Evolutionary conservation across 805 yeast genomes (phyloP).

Genomic region (Saturnispora serradocipensis): DNA sequence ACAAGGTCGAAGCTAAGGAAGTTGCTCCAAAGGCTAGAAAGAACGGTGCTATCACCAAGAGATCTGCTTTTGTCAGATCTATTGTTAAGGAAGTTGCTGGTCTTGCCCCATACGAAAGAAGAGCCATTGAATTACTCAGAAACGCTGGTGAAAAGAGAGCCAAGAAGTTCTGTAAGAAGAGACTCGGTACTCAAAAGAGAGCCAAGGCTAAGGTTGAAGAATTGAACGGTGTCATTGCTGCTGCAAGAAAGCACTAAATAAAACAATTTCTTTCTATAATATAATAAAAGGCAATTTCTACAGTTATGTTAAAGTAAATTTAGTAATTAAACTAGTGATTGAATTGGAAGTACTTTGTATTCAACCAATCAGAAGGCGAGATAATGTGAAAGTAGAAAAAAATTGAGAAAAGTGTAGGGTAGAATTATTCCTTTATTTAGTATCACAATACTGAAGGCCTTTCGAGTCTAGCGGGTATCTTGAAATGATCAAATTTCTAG

Average conservation of each 20-base stretch:
- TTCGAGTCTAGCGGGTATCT: background rate
- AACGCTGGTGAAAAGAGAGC: slow-evolving; percentile 99
- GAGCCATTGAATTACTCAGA: slow-evolving; percentile 98
- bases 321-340: background rate
- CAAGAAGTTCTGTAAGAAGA: slow-evolving; percentile 99
- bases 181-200: slow-evolving; percentile 99
- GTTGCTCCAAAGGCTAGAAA: slow-evolving; percentile 87
- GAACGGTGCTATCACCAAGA: slow-evolving; percentile 84
- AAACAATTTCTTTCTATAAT: background rate
- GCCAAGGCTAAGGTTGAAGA: slow-evolving; percentile 99
- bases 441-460: background rate
- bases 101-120: slow-evolving; percentile 99
- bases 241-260: slow-evolving; percentile 84
- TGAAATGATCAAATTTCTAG: background rate
- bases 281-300: slow-evolving; percentile 1
- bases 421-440: background rate
- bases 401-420: background rate
- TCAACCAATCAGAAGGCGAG: background rate
- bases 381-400: background rate
- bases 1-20: slow-evolving; percentile 81
- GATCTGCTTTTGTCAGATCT: slow-evolving; percentile 92
- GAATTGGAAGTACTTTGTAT: background rate
- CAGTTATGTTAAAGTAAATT: background rate
- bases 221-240: slow-evolving; percentile 92
- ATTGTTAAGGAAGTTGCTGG: slow-evolving; percentile 96